A percentile compares a stretch with the other conserved stretches of the same genome.
Evolutionary conservation across 345 rosid genomes (phyloP).

Genomic region (Eucalyptus brandiana): DNA sequence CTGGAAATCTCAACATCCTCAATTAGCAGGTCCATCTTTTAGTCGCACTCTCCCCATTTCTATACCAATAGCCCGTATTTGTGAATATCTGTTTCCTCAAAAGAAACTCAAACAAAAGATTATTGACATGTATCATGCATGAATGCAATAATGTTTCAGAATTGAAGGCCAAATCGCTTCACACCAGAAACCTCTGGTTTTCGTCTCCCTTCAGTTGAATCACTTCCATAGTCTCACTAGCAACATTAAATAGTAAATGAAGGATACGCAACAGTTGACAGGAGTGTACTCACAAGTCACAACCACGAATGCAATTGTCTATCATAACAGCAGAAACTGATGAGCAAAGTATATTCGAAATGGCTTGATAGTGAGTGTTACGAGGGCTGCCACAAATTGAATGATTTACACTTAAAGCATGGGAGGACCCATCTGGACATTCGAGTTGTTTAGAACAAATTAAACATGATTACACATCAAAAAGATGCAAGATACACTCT

Average conservation of each 20-base stretch:
- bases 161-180: neutral
- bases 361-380: too few relatives aligned
- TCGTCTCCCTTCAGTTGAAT: neutral
- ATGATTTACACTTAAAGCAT: too few relatives aligned
- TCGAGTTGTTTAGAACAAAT: too few relatives aligned
- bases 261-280: neutral
- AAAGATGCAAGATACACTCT: too few relatives aligned
- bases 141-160: neutral
- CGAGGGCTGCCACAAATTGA: too few relatives aligned
- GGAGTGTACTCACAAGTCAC: too few relatives aligned
- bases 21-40: neutral
- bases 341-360: too few relatives aligned
- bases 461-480: too few relatives aligned
- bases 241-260: neutral
- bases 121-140: neutral
- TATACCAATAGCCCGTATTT: neutral
- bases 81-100: neutral
- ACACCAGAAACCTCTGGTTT: neutral
- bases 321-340: too few relatives aligned
- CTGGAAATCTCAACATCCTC: neutral
- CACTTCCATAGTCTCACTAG: neutral
- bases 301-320: too few relatives aligned
- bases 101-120: fast-evolving
- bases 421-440: too few relatives aligned
- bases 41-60: neutral